Conservation (phyloP, 2,329 filamentous ascomycete genomes). For the Emmonsia crescens region DNA sequence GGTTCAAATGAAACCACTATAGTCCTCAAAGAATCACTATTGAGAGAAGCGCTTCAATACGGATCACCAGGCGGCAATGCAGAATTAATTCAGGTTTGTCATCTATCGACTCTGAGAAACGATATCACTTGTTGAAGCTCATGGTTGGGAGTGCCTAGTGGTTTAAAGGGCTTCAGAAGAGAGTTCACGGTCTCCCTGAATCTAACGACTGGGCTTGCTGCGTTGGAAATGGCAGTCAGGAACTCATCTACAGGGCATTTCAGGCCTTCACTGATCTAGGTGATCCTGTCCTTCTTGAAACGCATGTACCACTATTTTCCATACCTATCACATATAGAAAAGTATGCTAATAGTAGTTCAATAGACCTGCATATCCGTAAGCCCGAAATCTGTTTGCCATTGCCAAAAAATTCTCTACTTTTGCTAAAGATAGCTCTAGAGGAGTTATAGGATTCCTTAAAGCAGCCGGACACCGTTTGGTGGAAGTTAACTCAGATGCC, state of each 20-base stretch:
- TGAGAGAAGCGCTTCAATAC: background rate
- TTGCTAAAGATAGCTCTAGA: background rate
- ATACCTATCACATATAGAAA: background rate
- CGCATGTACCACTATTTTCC: background rate
- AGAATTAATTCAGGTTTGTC: background rate
- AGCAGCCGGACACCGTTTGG: background rate
- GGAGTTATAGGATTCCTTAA: background rate
- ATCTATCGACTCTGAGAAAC: background rate
- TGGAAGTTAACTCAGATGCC: background rate
- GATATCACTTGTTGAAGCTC: background rate
- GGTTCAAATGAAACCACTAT: background rate
- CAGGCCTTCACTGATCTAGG: slow-evolving; percentile 3
- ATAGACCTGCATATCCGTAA: background rate
- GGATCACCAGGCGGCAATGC: background rate
- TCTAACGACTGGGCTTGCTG: slow-evolving; percentile 1
- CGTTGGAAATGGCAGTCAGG: slow-evolving; percentile 4
- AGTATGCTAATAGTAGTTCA: background rate
- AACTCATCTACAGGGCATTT: slow-evolving; percentile 3
- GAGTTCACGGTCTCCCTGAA: background rate
- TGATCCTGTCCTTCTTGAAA: slow-evolving; percentile 1
- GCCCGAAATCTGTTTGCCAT: background rate
- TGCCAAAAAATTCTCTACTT: background rate
- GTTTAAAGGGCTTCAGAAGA: slow-evolving; percentile 2
- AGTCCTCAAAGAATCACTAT: background rate
- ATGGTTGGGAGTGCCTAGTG: background rate